phyloP scores from a whole-genome alignment of 2,329 filamentous ascomycete species.

The Setomelanomma holmii region DNA sequence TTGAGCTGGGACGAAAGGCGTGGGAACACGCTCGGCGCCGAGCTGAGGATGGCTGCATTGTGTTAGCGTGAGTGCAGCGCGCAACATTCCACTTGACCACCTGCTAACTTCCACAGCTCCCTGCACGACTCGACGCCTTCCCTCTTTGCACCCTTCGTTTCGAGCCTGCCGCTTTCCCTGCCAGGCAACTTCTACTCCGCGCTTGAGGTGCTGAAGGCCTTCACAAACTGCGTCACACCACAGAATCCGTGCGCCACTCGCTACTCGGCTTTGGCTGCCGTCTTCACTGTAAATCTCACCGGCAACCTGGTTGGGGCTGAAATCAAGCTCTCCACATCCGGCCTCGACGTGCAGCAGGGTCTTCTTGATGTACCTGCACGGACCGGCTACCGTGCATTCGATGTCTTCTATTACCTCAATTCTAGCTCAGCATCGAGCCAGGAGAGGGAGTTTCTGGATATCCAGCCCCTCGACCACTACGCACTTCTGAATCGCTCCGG shows the following conservation, averaged over 20 bases:
- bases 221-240: constrained; percentile 85
- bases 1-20: constrained; percentile 76
- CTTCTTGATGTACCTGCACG: constrained; percentile 81
- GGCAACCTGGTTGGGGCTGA: constrained; percentile 79
- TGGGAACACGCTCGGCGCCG: constrained; percentile 96
- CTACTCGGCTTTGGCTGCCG: constrained; percentile 80
- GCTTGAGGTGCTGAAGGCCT: constrained; percentile 82
- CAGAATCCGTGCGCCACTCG: constrained; percentile 85
- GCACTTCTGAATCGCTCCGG: constrained; percentile 79
- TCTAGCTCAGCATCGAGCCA: constrained; percentile 88
- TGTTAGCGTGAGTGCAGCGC: constrained; percentile 73
- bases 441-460: constrained; percentile 85
- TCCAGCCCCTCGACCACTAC: constrained; percentile 80
- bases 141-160: constrained; percentile 79
- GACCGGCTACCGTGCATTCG: constrained; percentile 87
- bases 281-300: constrained; percentile 79
- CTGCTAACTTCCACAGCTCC: constrained; percentile 64
- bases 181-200: constrained; percentile 79
- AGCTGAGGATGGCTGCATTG: constrained; percentile 93
- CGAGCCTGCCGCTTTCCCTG: constrained; percentile 78
- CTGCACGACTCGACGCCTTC: constrained; percentile 90
- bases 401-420: constrained; percentile 96
- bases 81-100: neutral
- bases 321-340: constrained; percentile 82
- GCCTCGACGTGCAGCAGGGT: constrained; percentile 83